A percentile compares a stretch with the other conserved stretches of the same genome.
Conservation (phyloP, 1,284 basidiomycete genomes). For the Ganoderma leucocontextum region DNA sequence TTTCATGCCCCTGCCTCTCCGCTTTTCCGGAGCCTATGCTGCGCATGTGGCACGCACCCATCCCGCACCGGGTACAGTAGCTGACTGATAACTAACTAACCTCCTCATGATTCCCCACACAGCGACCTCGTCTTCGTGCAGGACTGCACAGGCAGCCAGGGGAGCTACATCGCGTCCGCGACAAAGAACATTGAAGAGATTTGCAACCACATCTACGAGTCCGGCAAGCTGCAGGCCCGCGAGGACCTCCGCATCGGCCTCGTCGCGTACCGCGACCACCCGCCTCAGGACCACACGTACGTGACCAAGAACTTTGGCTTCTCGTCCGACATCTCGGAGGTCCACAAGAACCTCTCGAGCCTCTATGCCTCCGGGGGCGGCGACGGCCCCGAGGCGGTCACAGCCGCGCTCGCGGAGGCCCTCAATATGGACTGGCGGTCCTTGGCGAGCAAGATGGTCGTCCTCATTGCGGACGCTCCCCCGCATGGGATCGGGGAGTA, state of each 20-base stretch:
- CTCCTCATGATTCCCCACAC: constrained; percentile 23
- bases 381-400: constrained; percentile 98
- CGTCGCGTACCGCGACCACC: constrained; percentile 93
- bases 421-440: constrained; percentile 92
- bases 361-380: constrained; percentile 96
- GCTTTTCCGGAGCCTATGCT: not conserved
- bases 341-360: constrained; percentile 85
- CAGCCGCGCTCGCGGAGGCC: constrained; percentile 90
- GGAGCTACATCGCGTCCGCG: constrained; percentile 87
- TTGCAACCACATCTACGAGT: constrained; percentile 95
- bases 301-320: constrained; percentile 95
- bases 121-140: constrained; percentile 92
- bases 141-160: constrained; percentile 91
- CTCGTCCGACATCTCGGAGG: constrained; percentile 88
- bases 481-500: constrained; percentile 95
- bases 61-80: constrained; percentile 8
- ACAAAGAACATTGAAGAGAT: constrained; percentile 98
- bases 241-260: constrained; percentile 93
- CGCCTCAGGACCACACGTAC: constrained; percentile 95
- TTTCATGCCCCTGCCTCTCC: not conserved
- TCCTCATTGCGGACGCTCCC: constrained; percentile 96
- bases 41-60: not conserved
- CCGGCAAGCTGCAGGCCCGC: constrained; percentile 85
- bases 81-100: constrained; percentile 16
- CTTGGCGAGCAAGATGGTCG: constrained; percentile 93